phyloP scores from a whole-genome alignment of 176 grass and related monocot genomes.

The Lolium perenne region DNA sequence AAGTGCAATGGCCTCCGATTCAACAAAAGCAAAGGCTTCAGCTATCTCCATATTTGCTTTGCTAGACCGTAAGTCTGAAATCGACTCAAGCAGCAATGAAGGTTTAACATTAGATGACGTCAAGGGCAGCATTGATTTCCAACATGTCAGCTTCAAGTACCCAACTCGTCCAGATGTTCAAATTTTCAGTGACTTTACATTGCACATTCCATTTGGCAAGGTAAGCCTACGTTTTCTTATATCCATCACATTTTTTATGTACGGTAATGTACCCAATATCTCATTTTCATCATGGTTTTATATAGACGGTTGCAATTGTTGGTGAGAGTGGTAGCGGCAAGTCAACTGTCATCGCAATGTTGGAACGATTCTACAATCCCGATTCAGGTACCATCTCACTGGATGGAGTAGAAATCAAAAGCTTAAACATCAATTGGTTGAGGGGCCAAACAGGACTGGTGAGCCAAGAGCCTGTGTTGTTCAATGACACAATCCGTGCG shows the following conservation, averaged over 20 bases:
- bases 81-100: slow-evolving; percentile 58
- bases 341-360: slow-evolving; percentile 67
- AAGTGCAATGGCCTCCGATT: slow-evolving; percentile 70
- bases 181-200: slow-evolving; percentile 62
- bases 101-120: slow-evolving; percentile 53
- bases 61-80: slow-evolving; percentile 60
- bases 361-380: slow-evolving; percentile 77
- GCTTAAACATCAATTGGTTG: slow-evolving; percentile 61
- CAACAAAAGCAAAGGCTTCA: slow-evolving; percentile 67
- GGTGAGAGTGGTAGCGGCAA: slow-evolving; percentile 82
- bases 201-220: slow-evolving; percentile 68
- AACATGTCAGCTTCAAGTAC: slow-evolving; percentile 70
- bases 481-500: slow-evolving; percentile 66
- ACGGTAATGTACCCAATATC: neutral
- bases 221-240: slow-evolving; percentile 33
- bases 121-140: slow-evolving; percentile 66
- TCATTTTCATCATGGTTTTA: neutral
- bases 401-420: slow-evolving; percentile 67
- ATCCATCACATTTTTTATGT: neutral
- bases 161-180: slow-evolving; percentile 59
- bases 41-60: slow-evolving; percentile 68
- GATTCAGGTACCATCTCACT: slow-evolving; percentile 66
- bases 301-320: slow-evolving; percentile 66
- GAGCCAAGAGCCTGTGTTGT: slow-evolving; percentile 75
- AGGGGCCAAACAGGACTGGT: slow-evolving; percentile 75